Base-by-base conservation (phyloP, 805 yeast species). In the Saccharomyces kudriavzevii region DNA sequence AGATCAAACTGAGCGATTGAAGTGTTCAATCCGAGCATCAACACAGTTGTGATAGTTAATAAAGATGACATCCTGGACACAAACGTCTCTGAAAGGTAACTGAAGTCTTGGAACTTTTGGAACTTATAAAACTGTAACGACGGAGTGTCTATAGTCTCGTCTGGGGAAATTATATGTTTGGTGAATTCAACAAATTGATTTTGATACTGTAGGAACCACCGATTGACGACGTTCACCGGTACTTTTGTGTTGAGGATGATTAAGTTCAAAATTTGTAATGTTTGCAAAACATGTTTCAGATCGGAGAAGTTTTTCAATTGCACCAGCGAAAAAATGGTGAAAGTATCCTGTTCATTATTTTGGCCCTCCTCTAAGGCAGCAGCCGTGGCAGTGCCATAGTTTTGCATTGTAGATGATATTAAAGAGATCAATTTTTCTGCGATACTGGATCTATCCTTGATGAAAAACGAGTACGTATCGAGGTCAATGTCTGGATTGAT, bases 11-110 rank as follows among this genome's bases (percentile, higher is more conserved):
- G 64, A 17, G 77, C 79, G 50, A 70, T 72, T 31, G 78, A 73
- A 40, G 77, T 74, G 46, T 82, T 79, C 54, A 85, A 69, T 51
- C 87, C 89, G 25, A 87, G 62, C 40, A 84, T 66, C 27, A 81
- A 62, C 9, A 86, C 59, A 3, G 83, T 66, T 59, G 50, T 70
- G 4, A 61, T 49, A 24, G 52, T 62, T 10, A 62, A 48, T 26
- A 65, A 60, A 5, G 60, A 54, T 9, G 50, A 40, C 14, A 54
- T 17, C 29, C 52, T 40, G 11, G 51, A 45, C 4, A 52, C 26
- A 13, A 35, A 11, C 11, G 43, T 35, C 17, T 35, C 22, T 35
- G 43, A 35, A 17, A 35, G 43, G 43, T 35, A 35, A 9, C 43
- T 35, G 24, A 35, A 24, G 43, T 35, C 24, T 35, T 35, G 43